Evolutionary conservation across 768 basidiomycete species (phyloP).

Genomic region (Podaxis sp.): DNA sequence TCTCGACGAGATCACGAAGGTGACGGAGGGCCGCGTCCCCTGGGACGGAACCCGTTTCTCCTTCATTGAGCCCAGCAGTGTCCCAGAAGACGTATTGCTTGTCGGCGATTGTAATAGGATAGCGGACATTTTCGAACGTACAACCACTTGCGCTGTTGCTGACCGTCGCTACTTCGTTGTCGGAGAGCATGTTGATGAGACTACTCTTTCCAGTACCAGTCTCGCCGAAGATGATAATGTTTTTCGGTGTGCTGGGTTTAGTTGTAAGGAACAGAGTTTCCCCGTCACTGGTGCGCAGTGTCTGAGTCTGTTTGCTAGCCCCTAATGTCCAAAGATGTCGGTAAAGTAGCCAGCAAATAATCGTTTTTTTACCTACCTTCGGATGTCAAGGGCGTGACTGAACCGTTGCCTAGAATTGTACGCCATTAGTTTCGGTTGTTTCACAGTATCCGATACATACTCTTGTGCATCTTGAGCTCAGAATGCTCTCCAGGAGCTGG

Average conservation of each 20-base stretch:
- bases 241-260: conserved; percentile 13
- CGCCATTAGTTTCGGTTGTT: too few relatives aligned
- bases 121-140: conserved; percentile 32
- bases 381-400: too few relatives aligned
- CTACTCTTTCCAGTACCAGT: conserved; percentile 44
- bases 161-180: conserved; percentile 25
- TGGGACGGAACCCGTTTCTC: conserved; percentile 21
- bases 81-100: conserved; percentile 32
- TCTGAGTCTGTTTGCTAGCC: neutral
- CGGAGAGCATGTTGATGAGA: conserved; percentile 40
- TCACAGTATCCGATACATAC: too few relatives aligned
- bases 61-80: conserved; percentile 42
- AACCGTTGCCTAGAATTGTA: too few relatives aligned
- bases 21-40: conserved; percentile 23
- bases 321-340: neutral
- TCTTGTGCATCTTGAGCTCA: too few relatives aligned
- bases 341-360: too few relatives aligned
- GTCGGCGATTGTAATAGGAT: conserved; percentile 27
- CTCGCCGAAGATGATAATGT: conserved; percentile 43
- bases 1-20: conserved; percentile 31
- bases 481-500: too few relatives aligned
- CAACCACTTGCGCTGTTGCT: conserved; percentile 33
- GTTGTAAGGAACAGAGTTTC: conserved; percentile 3
- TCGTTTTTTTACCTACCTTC: too few relatives aligned
- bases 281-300: neutral